These are phyloP conservation scores for Dictyostelium firmibasis DNA, from an alignment of 78 protist species.

Conservation along the genomic window DNA sequence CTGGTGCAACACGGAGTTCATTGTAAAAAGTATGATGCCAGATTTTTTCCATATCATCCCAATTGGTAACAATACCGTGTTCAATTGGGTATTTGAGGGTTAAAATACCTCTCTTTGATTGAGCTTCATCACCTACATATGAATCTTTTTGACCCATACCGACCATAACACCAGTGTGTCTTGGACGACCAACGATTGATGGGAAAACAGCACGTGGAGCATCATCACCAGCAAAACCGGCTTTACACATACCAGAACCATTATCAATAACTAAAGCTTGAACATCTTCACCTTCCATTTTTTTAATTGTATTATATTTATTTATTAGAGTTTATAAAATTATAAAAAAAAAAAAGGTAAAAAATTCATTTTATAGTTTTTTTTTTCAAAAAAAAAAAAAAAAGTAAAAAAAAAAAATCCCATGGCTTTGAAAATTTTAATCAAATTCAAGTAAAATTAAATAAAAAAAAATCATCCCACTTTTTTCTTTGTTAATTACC, in stretches of 20 bases:
- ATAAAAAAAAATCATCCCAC: too few relatives aligned
- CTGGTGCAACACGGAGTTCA: slow-evolving; percentile 64
- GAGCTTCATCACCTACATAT: slow-evolving; percentile 32
- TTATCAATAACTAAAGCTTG: slow-evolving; percentile 90
- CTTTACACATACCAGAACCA: slow-evolving; percentile 89
- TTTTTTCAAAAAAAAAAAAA: not conserved
- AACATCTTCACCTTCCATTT: slow-evolving; percentile 4
- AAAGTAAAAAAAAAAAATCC: not conserved
- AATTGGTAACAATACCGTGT: slow-evolving; percentile 26
- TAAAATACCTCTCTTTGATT: slow-evolving; percentile 67
- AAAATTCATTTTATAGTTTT: too few relatives aligned
- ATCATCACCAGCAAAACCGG: slow-evolving; percentile 91
- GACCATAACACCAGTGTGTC: slow-evolving; percentile 89
- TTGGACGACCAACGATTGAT: slow-evolving; percentile 91
- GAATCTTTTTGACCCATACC: slow-evolving; percentile 87
- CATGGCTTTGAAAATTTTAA: not conserved
- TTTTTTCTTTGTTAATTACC: not conserved
- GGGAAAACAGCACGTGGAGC: slow-evolving; percentile 91
- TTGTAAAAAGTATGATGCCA: slow-evolving; percentile 48
- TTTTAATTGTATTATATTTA: too few relatives aligned
- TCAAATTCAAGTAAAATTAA: too few relatives aligned
- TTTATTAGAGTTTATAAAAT: not conserved
- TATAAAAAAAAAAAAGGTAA: not conserved
- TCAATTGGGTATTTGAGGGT: slow-evolving; percentile 78
- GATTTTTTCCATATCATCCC: slow-evolving; percentile 48